These are phyloP conservation scores for Retiboletus flavoniger DNA, from an alignment of 1,284 basidiomycete genomes.

Conservation along the genomic window DNA sequence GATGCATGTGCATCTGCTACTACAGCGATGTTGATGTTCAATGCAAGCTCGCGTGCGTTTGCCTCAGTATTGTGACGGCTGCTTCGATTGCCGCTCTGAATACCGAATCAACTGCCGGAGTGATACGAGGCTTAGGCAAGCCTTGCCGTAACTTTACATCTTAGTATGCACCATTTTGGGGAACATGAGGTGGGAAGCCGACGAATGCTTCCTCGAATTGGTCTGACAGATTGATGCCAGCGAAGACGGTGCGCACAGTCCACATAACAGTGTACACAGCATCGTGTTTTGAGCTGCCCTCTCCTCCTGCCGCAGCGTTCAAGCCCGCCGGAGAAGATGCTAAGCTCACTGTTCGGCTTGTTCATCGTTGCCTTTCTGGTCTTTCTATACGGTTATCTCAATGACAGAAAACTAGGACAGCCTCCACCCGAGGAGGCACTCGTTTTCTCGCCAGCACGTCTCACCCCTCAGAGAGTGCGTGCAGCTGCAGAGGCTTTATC, in stretches of 20 bases:
- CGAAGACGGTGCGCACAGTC: neutral
- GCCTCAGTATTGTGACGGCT: neutral
- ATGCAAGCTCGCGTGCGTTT: too few species aligned
- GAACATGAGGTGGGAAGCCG: neutral
- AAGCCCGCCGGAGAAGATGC: slow-evolving; percentile 15
- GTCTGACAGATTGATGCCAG: neutral
- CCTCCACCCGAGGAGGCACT: slow-evolving; percentile 43
- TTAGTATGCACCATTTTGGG: neutral
- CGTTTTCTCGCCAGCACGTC: slow-evolving; percentile 47
- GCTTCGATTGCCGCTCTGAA: neutral
- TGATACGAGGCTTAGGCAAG: neutral
- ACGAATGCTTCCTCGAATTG: neutral
- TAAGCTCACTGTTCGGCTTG: slow-evolving; percentile 6
- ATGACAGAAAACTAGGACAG: slow-evolving; percentile 49
- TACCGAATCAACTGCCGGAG: too few species aligned
- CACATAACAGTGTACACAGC: neutral
- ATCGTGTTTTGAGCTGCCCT: neutral
- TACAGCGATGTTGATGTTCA: too few species aligned
- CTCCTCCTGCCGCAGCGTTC: neutral
- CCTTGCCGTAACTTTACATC: neutral
- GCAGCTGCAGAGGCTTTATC: slow-evolving; percentile 38
- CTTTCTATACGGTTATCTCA: slow-evolving; percentile 47
- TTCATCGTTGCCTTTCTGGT: slow-evolving; percentile 10
- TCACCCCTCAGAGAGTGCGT: slow-evolving; percentile 41
- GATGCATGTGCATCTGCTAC: too few species aligned